Evolutionary conservation across 495 filamentous ascomycete species (phyloP).

Genomic region (Penicillium robsamsonii): DNA sequence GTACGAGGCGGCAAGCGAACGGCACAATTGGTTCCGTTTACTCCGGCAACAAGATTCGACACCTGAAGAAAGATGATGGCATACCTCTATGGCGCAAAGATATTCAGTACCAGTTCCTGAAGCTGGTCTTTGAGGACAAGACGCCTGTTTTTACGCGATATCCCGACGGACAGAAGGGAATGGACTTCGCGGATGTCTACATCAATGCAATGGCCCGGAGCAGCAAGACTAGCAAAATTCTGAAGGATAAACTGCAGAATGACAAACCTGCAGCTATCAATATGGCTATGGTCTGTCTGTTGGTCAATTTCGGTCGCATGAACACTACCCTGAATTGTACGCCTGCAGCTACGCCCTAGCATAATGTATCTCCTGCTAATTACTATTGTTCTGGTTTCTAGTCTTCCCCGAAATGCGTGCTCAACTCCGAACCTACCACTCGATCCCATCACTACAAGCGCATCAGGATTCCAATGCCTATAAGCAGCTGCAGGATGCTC

Average conservation of each 20-base stretch:
- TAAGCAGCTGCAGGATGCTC: constrained; percentile 97
- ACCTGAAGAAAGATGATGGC: constrained; percentile 97
- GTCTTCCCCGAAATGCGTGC: constrained; percentile 99
- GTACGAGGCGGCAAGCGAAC: constrained; percentile 63
- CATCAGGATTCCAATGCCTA: constrained; percentile 93
- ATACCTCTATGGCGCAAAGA: constrained; percentile 95
- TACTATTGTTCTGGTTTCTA: constrained; percentile 42
- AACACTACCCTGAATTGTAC: constrained; percentile 97
- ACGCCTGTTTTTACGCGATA: constrained; percentile 85
- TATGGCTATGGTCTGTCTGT: constrained; percentile 98
- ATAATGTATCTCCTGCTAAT: constrained; percentile 15
- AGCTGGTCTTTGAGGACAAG: constrained; percentile 84
- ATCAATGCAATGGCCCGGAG: constrained; percentile 98
- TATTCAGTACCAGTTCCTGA: constrained; percentile 95
- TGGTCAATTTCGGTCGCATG: constrained; percentile 98
- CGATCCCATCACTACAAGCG: constrained; percentile 93
- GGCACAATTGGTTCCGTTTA: constrained; percentile 67
- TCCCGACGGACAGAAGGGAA: constrained; percentile 62
- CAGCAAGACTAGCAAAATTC: constrained; percentile 97
- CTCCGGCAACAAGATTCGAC: constrained; percentile 89
- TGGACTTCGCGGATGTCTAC: constrained; percentile 94
- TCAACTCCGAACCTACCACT: constrained; percentile 95
- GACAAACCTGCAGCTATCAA: constrained; percentile 88
- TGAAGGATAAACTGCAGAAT: constrained; percentile 92
- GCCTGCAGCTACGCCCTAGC: constrained; percentile 17